phyloP scores from a whole-genome alignment of 495 filamentous ascomycete species.

The Daldinia caldariorum region DNA sequence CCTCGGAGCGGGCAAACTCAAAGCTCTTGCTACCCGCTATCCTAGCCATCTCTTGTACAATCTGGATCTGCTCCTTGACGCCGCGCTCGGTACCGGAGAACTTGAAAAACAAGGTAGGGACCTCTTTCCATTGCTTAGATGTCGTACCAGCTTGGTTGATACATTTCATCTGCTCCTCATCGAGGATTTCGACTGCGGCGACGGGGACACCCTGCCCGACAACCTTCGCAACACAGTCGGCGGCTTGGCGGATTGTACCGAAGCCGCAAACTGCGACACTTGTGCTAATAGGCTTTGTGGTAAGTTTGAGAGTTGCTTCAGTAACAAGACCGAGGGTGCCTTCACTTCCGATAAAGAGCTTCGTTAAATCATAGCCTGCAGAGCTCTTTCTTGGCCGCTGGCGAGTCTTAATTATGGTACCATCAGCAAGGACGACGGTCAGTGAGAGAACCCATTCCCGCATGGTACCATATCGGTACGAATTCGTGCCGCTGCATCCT shows the following conservation, averaged over 20 bases:
- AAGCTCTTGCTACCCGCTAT: conserved; percentile 71
- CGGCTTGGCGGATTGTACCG: conserved; percentile 77
- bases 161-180: conserved; percentile 93
- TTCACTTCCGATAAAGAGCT: conserved; percentile 89
- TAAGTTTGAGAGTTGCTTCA: conserved; percentile 84
- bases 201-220: conserved; percentile 84
- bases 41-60: conserved; percentile 75
- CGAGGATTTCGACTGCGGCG: conserved; percentile 89
- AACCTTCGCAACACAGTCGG: conserved; percentile 80
- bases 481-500: conserved; percentile 92
- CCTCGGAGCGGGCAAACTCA: conserved; percentile 76
- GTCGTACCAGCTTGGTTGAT: conserved; percentile 86
- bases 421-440: conserved; percentile 93
- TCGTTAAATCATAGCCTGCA: conserved; percentile 88
- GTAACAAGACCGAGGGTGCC: conserved; percentile 91
- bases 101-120: conserved; percentile 94
- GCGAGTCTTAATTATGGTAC: conserved; percentile 88
- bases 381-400: conserved; percentile 80
- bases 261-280: conserved; percentile 90
- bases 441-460: conserved; percentile 92
- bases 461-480: conserved; percentile 95
- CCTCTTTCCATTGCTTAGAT: conserved; percentile 74
- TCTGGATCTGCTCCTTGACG: conserved; percentile 83
- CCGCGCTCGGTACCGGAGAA: conserved; percentile 79
- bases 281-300: conserved; percentile 77